Evolutionary conservation across 495 filamentous ascomycete genomes (phyloP), one percentile per base, ranked within the genome.

Genomic region (Talaromyces wortmannii): DNA sequence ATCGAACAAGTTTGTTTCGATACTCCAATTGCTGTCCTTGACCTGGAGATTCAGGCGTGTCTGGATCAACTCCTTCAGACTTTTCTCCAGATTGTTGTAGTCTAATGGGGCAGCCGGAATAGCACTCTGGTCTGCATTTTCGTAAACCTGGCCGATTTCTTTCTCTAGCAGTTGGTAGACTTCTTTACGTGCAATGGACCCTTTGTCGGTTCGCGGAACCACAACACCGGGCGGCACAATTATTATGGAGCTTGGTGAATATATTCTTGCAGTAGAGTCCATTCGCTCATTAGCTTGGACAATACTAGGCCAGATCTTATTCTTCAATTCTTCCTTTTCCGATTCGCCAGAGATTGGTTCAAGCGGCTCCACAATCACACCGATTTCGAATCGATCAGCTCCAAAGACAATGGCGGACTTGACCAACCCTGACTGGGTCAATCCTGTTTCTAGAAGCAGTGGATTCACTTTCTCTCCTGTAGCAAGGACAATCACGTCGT

Each of bases 391-490:
- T 10, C 59, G 63, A 16, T 63, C 57, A 6, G 62, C 60, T 5
- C 73, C 73, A 57, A 76, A 65, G 7, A 55, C 64, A 0, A 73
- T 46, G 0, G 70, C 70, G n/a, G 59, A 32, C 16, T 59, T 60
- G n/a, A 71, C 53, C 0, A 23, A 10, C 3, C 53, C 8, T 32
- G 48, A 36, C n/a, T 61, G 50, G 8, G 61, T 52, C 1, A 71
- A 45, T 5, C 48, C 18, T 2, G 42, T 48, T 49, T 74, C 71
- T 46, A 76, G 43, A 10, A 66, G 32, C 31, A 48, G 49, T 15
- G 67, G 70, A 18, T 45, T 45, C 6, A 74, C 65, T 52, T 74
- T 76, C 54, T 76, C 73, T 7, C 70, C 72, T 2, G 67, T 73
- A 8, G 63, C 65, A 2, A 76, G 63, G 12, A 69, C 65, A 18